Evolutionary conservation across 1,284 basidiomycete species (phyloP).

Genomic region (Rhodotorula sp.): DNA sequence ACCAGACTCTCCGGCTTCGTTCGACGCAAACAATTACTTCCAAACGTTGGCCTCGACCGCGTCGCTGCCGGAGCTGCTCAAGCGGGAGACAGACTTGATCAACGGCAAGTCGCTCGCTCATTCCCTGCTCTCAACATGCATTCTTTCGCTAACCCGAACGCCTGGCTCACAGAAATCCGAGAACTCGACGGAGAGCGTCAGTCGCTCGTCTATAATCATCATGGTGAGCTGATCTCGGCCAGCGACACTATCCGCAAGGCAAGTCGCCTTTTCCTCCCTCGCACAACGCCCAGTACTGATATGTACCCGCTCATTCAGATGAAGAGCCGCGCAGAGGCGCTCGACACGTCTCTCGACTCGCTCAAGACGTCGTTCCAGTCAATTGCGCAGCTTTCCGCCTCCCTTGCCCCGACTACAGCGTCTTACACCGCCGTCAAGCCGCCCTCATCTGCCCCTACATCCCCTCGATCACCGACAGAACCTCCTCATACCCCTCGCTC

Average conservation of each 20-base stretch:
- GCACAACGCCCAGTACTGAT: neutral
- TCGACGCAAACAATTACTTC: conserved; percentile 72
- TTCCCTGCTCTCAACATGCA: neutral
- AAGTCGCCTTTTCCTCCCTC: neutral
- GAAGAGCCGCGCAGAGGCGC: conserved; percentile 74
- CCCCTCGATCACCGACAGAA: neutral
- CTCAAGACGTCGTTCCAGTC: conserved; percentile 75
- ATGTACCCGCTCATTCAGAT: conserved; percentile 57
- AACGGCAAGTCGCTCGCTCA: neutral
- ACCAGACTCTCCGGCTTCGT: conserved; percentile 63
- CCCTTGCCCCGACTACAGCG: conserved; percentile 54
- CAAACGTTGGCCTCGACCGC: conserved; percentile 42
- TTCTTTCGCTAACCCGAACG: neutral
- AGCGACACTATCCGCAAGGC: conserved; percentile 81
- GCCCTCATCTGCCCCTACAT: neutral
- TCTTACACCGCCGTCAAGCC: neutral
- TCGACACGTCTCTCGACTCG: conserved; percentile 76
- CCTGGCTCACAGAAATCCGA: conserved; percentile 63
- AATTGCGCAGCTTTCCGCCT: conserved; percentile 70
- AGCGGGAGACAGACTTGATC: conserved; percentile 57
- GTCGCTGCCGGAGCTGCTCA: conserved; percentile 66
- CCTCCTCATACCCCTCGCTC: no score
- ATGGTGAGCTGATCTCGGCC: conserved; percentile 81
- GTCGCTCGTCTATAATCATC: conserved; percentile 88
- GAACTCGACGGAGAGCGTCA: conserved; percentile 84